Base-by-base conservation (phyloP, 2,329 filamentous ascomycete species). In the Orbilia blumenaviensis region DNA sequence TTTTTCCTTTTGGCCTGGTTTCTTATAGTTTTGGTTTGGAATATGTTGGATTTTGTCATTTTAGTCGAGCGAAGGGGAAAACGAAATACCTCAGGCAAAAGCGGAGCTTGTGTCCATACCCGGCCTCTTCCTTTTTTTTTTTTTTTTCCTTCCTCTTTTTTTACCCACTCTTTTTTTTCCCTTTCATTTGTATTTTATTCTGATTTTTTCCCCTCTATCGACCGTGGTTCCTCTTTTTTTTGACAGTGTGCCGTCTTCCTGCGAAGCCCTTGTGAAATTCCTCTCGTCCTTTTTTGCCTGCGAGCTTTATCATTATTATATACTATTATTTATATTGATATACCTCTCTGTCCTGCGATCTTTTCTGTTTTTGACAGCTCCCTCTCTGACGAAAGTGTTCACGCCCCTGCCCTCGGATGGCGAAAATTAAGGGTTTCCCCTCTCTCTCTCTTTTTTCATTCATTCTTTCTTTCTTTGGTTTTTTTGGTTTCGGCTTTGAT, bases 401-500 rank as follows among this genome's bases (percentile, higher is more conserved):
- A 50, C 46, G 27, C 25, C 16, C 44, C 14, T n/a, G n/a, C n/a
- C n/a, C n/a, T n/a, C n/a, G n/a, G n/a, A n/a, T 18, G 14, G 36
- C 14, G 36, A 41, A 41, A n/a, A 66, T 56, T n/a, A 46, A 46
- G 1, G 60, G 41, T 54, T 54, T 25, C 29, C 34, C 64, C 66
- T 36, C 32, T 34, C 25, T 42, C 27, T 50, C 60, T 78, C 44
- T 62, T 25, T 50, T 58, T 21, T 66, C 58, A 14, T 38, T 36
- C 18, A 42, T 38, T 56, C 56, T 78, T 42, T 44, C 7, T 56
- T 60, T 38, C 29, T 21, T 46, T 52, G 63, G 34, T 34, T 46
- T 25, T 42, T 54, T 71, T 38, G 38, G 21, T 38, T 62, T 58
- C 66, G 29, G 29, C 62, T 62, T 66, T 77, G 50, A 58, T 69